Percentiles rank a stretch among this genome's conserved stretches.
Evolutionary conservation across 345 rosid species (phyloP).

Genomic region (Lepidium aucheri): DNA sequence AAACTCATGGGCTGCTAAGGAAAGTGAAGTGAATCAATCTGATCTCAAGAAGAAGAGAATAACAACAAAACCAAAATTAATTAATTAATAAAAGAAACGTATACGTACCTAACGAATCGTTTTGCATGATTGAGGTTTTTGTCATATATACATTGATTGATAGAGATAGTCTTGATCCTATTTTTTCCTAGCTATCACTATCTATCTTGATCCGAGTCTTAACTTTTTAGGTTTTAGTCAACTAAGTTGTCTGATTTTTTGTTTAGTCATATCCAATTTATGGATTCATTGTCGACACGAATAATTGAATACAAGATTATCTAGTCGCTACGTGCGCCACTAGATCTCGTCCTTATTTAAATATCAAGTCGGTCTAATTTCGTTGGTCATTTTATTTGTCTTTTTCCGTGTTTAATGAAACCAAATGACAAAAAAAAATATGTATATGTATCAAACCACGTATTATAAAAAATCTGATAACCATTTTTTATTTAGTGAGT

Average conservation of each 20-base stretch:
- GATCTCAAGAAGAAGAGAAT: background rate
- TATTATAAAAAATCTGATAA: background rate
- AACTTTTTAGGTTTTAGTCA: slow-evolving; percentile 16
- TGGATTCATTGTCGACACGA: slow-evolving; percentile 6
- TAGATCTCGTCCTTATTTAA: background rate
- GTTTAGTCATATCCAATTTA: slow-evolving; percentile 16
- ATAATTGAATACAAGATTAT: background rate
- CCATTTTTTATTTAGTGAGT: background rate
- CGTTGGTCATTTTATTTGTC: background rate
- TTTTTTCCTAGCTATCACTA: slow-evolving; percentile 10
- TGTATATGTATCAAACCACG: background rate
- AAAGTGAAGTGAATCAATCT: slow-evolving; percentile 12
- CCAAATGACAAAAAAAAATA: background rate
- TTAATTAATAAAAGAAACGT: background rate
- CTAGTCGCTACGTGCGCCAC: background rate
- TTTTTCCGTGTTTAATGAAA: background rate
- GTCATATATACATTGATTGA: slow-evolving; percentile 10
- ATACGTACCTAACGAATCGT: slow-evolving; percentile 15
- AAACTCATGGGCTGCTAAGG: background rate
- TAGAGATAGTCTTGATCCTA: slow-evolving; percentile 21
- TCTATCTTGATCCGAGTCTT: slow-evolving; percentile 9
- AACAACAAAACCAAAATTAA: background rate
- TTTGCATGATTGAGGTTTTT: slow-evolving; percentile 19
- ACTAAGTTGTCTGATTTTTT: slow-evolving; percentile 6
- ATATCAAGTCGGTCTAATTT: background rate